Conservation (phyloP, 148 eudicot species). For the Rhododendron molle region DNA sequence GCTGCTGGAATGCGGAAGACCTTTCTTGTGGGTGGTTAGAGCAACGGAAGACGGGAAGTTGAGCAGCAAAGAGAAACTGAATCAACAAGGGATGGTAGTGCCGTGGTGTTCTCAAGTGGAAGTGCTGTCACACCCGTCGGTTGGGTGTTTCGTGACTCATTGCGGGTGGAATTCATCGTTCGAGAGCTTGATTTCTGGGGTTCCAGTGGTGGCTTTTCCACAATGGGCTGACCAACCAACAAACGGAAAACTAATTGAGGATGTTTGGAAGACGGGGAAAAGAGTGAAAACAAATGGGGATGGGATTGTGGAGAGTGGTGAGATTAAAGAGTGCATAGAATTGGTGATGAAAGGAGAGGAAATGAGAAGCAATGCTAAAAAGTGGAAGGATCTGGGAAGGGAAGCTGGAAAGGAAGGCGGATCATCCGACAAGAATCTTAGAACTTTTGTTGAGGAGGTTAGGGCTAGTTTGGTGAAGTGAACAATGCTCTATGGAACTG, state of each 20-base stretch:
- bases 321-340: constrained; percentile 20
- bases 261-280: constrained; percentile 21
- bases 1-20: background rate
- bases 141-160: constrained; percentile 31
- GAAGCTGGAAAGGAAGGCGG: constrained; percentile 26
- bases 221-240: constrained; percentile 21
- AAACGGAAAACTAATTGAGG: constrained; percentile 21
- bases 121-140: constrained; percentile 20
- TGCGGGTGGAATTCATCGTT: constrained; percentile 35
- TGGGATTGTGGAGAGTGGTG: constrained; percentile 15
- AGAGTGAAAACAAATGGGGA: constrained; percentile 2
- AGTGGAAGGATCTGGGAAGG: constrained; percentile 22
- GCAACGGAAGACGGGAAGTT: background rate
- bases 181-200: constrained; percentile 21
- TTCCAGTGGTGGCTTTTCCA: constrained; percentile 22
- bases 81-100: background rate
- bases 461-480: background rate
- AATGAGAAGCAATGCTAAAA: constrained; percentile 23
- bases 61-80: background rate
- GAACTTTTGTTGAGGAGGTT: background rate
- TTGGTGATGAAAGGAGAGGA: constrained; percentile 22
- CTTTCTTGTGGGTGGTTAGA: background rate
- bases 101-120: background rate
- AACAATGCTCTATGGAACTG: background rate
- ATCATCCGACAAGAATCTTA: constrained; percentile 11